phyloP scores from a whole-genome alignment of 2,329 filamentous ascomycete genomes.

The Dactylellina haptotyla region DNA sequence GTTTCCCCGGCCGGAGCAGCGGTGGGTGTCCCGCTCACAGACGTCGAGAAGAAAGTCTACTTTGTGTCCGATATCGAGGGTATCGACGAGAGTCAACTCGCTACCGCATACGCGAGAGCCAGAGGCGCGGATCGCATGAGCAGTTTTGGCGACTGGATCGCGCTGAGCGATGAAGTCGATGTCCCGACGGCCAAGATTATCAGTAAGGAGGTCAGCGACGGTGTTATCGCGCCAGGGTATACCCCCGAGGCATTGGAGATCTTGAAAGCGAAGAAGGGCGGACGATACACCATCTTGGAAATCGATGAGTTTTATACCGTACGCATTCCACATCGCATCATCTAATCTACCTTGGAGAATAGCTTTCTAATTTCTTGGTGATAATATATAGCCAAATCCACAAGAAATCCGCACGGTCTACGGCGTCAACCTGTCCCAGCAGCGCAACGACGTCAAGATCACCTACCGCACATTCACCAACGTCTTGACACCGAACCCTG shows the following conservation, averaged over 20 bases:
- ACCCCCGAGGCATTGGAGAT: constrained; percentile 86
- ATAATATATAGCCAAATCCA: constrained; percentile 65
- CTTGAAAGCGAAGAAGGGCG: constrained; percentile 96
- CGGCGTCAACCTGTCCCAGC: constrained; percentile 86
- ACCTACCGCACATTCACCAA: constrained; percentile 84
- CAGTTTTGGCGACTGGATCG: constrained; percentile 96
- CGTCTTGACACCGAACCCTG: constrained; percentile 86
- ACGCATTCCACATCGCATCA: background rate
- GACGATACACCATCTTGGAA: constrained; percentile 93
- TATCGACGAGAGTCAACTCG: constrained; percentile 83
- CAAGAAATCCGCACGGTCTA: constrained; percentile 88
- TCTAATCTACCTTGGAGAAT: background rate
- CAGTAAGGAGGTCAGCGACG: constrained; percentile 95
- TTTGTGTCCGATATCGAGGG: constrained; percentile 96
- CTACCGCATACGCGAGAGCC: constrained; percentile 94
- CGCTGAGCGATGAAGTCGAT: constrained; percentile 89
- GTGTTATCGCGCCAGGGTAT: constrained; percentile 91
- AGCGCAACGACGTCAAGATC: constrained; percentile 91
- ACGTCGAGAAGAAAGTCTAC: constrained; percentile 94
- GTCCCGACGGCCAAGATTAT: constrained; percentile 96
- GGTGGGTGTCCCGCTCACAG: constrained; percentile 85
- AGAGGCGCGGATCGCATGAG: constrained; percentile 98
- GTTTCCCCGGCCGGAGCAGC: constrained; percentile 96
- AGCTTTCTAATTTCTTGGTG: background rate
- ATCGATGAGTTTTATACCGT: constrained; percentile 84